These are phyloP conservation scores for Onygena corvina DNA, from an alignment of 2,329 filamentous ascomycete genomes.

Conservation along the genomic window DNA sequence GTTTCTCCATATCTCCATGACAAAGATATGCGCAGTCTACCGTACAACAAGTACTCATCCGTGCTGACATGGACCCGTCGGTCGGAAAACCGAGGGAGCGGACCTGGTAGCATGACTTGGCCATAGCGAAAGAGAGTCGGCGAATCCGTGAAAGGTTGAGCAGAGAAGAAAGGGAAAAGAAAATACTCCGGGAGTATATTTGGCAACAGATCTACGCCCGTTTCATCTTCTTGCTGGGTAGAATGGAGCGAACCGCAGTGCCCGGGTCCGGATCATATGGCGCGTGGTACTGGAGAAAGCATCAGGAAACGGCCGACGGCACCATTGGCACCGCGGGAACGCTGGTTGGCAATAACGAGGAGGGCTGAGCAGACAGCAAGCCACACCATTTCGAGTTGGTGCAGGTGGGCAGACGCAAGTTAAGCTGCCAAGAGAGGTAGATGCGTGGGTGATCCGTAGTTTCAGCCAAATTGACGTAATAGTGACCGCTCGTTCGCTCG, in stretches of 20 bases:
- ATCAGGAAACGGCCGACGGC: too few species aligned
- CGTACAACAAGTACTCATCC: background rate
- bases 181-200: conserved; percentile 3
- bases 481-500: background rate
- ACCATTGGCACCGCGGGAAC: background rate
- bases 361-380: conserved; percentile 1
- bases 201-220: conserved; percentile 5
- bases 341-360: background rate
- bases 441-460: too few species aligned
- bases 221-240: background rate
- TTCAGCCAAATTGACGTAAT: conserved; percentile 5
- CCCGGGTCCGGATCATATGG: conserved; percentile 4
- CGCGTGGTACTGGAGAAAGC: conserved; percentile 3
- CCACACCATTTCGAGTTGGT: too few species aligned
- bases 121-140: too few species aligned
- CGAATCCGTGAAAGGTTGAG: too few species aligned
- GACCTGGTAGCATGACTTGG: too few species aligned
- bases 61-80: background rate
- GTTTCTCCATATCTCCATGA: background rate
- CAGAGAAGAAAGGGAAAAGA: background rate
- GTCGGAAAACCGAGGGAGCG: background rate
- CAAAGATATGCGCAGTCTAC: background rate
- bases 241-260: background rate
- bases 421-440: too few species aligned
- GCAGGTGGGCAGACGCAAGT: too few species aligned